Evolutionary conservation across 495 filamentous ascomycete genomes (phyloP), one percentile per base, ranked within the genome.

Genomic region (Daldinia bambusicola): DNA sequence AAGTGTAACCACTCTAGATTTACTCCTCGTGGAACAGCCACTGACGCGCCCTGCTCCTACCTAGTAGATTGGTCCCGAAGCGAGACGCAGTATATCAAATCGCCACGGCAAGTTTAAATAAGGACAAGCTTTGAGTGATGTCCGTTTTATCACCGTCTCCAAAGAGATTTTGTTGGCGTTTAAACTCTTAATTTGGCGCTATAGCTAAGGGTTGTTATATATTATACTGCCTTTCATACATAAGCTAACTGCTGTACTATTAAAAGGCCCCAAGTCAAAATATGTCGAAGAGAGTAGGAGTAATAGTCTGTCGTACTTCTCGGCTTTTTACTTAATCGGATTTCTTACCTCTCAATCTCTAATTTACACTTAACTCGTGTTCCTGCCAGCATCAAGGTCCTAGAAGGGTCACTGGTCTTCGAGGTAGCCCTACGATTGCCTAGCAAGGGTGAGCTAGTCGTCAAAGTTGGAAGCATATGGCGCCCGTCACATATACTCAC

Each of bases 401-500:
- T n/a, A n/a, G n/a, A 76, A 13, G 71, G 50, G 14, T 58, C 70
- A 0, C 69, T 84, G 7, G 67, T 63, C 30, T 56, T 82, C 6
- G 73, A 82, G 2, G 63, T 58, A 2, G 40, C 66, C 4, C 31
- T 84, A 48, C 72, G 57, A 6, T 26, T 68, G 4, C 82, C 81
- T 37, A 67, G 59, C 4, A 6, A 52, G 0, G 77, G 77, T 1
- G 75, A 84, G 58, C 63, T 84, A 7, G 66, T 84, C 13, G 77
- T 82, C 31, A 83, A 84, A 63, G 80, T 83, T 2, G 74, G 74
- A 81, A 36, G 81, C 82, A n/a, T 81, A 77, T 43, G 81, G 82
- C n/a, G 76, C 82, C 7, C 82, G 81, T 48, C 73, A 67, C 61
- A 81, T 78, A 4, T 81, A 84, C 53, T 48, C 64, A 13, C 66